Evolutionary conservation across 768 basidiomycete genomes (phyloP), one percentile per base, ranked within the genome.

Genomic region (Heimioporus sp.): DNA sequence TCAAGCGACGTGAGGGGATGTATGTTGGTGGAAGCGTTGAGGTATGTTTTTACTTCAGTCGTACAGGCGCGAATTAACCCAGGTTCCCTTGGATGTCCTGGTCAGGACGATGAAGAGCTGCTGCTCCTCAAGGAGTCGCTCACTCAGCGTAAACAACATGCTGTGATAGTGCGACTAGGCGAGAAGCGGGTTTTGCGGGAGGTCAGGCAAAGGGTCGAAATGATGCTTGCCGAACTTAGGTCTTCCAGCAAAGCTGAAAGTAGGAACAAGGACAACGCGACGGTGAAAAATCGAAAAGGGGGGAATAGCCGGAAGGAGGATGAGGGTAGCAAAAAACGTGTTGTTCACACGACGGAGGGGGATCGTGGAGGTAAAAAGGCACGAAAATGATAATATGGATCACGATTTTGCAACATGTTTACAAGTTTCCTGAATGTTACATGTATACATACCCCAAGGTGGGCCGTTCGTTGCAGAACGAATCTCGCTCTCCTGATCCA

Each of bases 141-240:
- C 2, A 49, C 75, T 5, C 51, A 72, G 47, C 81, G 83, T 57
- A 78, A 75, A 60, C 74, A 73, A 52, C 74, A 84, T 52, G 92
- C 92, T 1, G 63, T 86, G 9, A 70, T 88, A 42, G 90, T 93
- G 12, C 78, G 92, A 34, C 65, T 90, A 10, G 89, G 90, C 5
- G 92, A 95, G 72, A 92, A 92, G 70, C 71, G 78, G 20, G 83
- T 93, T 12, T 61, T 94, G 48, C 62, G 60, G 3, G 58, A 56
- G 1, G 53, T 68, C 0, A 58, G 72, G 40, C 54, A 62, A 35
- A 37, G n/a, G 15, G 28, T 66, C 8, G 24, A 20, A 31, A 28
- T 10, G 19, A 43, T 51, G 43, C 47, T 56, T 43, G 38, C 51
- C 10, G 55, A 57, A 32, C 35, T 57, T 24, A 10, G 12, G 7